These are phyloP conservation scores for Diaporthe sp. DNA, from an alignment of 2,329 filamentous ascomycete genomes.

Conservation along the genomic window DNA sequence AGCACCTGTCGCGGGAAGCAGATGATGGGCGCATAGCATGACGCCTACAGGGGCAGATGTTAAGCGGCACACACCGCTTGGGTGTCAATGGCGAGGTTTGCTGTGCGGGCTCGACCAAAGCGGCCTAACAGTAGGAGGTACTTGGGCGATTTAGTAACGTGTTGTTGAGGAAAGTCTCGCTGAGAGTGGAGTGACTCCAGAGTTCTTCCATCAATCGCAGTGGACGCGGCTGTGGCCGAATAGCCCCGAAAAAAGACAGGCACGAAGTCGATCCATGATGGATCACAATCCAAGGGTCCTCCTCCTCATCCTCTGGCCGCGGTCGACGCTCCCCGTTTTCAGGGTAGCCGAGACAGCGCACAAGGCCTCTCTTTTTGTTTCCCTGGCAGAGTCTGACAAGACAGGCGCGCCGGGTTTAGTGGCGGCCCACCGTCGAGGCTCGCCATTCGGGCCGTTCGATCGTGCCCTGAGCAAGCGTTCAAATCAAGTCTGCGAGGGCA, in stretches of 20 bases:
- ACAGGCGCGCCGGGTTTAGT: neutral
- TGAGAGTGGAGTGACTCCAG: slow-evolving; percentile 35
- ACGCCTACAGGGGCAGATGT: slow-evolving; percentile 19
- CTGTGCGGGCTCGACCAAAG: slow-evolving; percentile 10
- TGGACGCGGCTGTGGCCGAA: slow-evolving; percentile 11
- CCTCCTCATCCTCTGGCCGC: neutral
- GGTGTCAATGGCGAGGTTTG: slow-evolving; percentile 15
- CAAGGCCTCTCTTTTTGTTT: too few species aligned
- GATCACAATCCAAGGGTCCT: slow-evolving; percentile 20
- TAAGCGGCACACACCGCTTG: slow-evolving; percentile 11
- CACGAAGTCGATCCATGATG: slow-evolving; percentile 17
- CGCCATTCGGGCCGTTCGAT: slow-evolving; percentile 23
- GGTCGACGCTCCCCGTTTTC: neutral
- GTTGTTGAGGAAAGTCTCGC: slow-evolving; percentile 31
- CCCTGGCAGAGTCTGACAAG: neutral
- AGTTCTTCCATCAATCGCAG: slow-evolving; percentile 37
- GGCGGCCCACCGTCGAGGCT: slow-evolving; percentile 3
- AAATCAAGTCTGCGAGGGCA: slow-evolving; percentile 2
- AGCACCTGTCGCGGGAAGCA: slow-evolving; percentile 19
- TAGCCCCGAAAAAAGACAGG: slow-evolving; percentile 19
- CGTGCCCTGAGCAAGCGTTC: neutral
- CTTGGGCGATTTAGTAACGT: slow-evolving; percentile 24
- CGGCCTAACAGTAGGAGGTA: slow-evolving; percentile 21
- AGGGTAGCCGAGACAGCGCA: slow-evolving; percentile 1
- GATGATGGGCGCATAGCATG: slow-evolving; percentile 24